These are phyloP conservation scores for Suhomyces prunicola DNA, from an alignment of 805 yeast genomes.

Conservation along the genomic window DNA sequence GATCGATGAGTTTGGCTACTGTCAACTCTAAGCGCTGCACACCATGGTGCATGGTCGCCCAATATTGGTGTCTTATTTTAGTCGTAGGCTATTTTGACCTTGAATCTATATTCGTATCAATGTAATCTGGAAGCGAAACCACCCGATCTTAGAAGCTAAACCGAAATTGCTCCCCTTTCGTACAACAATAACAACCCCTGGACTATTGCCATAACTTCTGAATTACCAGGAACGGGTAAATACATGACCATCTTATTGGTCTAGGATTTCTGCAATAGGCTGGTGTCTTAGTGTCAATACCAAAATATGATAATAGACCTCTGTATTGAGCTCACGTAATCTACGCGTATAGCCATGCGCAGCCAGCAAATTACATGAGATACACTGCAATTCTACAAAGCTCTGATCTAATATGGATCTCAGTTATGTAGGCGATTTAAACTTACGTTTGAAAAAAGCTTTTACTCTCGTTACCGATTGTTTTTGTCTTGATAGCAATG, in stretches of 20 bases:
- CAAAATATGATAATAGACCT: neutral
- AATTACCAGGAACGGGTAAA: neutral
- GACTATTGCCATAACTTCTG: neutral
- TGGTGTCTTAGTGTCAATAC: neutral
- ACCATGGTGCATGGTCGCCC: neutral
- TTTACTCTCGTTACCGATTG: neutral
- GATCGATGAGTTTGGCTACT: neutral
- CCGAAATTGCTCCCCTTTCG: neutral
- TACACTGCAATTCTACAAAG: neutral
- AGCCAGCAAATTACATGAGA: neutral
- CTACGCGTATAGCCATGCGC: neutral
- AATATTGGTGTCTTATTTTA: neutral
- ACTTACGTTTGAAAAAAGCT: neutral
- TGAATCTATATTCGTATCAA: neutral
- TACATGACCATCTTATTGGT: neutral
- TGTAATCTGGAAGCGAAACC: neutral
- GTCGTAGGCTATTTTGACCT: neutral
- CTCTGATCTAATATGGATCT: neutral
- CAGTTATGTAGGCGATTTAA: neutral
- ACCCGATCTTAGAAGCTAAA: neutral
- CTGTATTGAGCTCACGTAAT: neutral
- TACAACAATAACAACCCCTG: neutral
- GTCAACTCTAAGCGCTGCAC: neutral
- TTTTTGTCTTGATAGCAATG: neutral
- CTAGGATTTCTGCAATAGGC: neutral